Evolutionary conservation across 441 rosid species (phyloP), one percentile per base, ranked within the genome.

Genomic region (Populus hybrid): DNA sequence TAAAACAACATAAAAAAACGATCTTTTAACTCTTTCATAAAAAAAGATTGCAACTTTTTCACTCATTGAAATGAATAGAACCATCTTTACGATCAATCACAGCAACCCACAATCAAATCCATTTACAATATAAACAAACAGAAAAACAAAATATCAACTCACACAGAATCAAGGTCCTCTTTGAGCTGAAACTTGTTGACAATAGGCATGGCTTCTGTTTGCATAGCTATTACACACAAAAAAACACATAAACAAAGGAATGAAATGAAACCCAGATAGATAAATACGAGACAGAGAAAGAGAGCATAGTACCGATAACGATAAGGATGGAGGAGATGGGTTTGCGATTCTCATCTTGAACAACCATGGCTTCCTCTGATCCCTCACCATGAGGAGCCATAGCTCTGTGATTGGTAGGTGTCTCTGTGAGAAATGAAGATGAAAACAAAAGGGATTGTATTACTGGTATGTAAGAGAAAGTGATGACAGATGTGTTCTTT

Each of bases 201-300:
- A 81, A 94, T 69, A 76, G 97, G 97, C 81, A 85, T 65, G 67
- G 98, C 97, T 83, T 94, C 97, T 69, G 93, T 86, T 83, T 94
- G 95, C 97, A 94, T 94, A 84, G 96, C 98, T 93, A 76, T 77
- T 72, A 21, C 12, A 31, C 72, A 56, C 61, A 8, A 24, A 5
- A 21, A 35, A 12, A 81, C 26, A 65, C 69, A 40, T 23, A 61
- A 61, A 36, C 11, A 45, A n/a, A 75, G 18, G 71, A 4, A 38
- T 5, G 28, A 65, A 2, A 10, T 56, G 16, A 23, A 63, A 9
- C 65, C 65, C 28, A 12, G 28, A 74, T n/a, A 9, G 23, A 79
- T 1, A 70, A 21, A 8, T 53, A 24, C 69, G 1, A 50, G 3
- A 79, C 10, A 21, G 40, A 72, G 74, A 63, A n/a, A 36, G 59